Base-by-base conservation (phyloP, 768 basidiomycete genomes). In the Rhodotorula babjevae region DNA sequence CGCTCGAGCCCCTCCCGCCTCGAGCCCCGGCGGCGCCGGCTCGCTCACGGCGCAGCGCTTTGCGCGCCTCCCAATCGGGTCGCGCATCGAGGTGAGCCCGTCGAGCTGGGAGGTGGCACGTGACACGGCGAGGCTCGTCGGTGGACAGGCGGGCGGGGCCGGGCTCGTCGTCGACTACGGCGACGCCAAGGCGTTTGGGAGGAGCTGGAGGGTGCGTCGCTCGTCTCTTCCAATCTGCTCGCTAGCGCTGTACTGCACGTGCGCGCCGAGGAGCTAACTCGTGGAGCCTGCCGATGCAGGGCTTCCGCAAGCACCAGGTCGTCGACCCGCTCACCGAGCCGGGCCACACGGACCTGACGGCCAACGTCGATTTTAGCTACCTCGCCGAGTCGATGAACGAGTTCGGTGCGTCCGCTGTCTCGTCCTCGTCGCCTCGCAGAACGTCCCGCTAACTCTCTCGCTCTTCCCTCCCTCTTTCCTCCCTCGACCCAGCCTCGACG, bases 311-410 rank as follows among this genome's bases (percentile, higher is more conserved):
- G 31, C 96, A 98, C 79, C 85, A 88, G 69, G 87, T 92, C 23
- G 89, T 91, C 2, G 89, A 94, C 79, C 84, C 91, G 8, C 95
- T 98, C 78, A 84, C 89, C 64, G 83, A 84, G 18, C 93, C 94
- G 0, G 96, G 96, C 27, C 85, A 90, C 55, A 89, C 90, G 55
- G 96, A 99, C 80, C 82, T 98, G 60, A 99, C 96, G 0, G 88
- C 90, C n/a, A 96, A 98, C 78, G 95, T 99, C 61, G 94, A 99
- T 82, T 98, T 98, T 81, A 86, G 88, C 0, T 91, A 90, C 79
- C 84, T 98, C 59, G 85, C 85, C 78, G 92, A 96, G 82, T 88
- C 91, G 0, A 83, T 93, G 73, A 79, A 80, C 2, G 87, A 86
- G 65, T 81, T 87, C 7, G 90, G 91, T 90, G 69, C 40, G 86